Percentiles rank a stretch among this genome's conserved stretches.
Evolutionary conservation across 2,329 filamentous ascomycete species (phyloP).

Genomic region (Colletotrichum chrysophilum): DNA sequence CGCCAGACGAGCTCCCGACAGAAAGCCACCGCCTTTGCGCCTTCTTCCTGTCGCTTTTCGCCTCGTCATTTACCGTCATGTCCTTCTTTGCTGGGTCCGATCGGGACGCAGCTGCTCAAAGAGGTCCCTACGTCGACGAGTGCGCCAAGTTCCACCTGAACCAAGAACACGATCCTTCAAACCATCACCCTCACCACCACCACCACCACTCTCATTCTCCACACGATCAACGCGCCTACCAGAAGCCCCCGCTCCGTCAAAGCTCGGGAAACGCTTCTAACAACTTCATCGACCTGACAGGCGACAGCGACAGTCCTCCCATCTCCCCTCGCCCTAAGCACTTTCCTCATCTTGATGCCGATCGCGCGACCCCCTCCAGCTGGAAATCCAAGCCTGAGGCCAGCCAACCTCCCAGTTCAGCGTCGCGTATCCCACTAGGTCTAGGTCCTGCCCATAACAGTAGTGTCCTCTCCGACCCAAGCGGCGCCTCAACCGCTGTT

Average conservation of each 20-base stretch:
- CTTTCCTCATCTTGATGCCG: not conserved
- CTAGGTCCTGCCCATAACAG: not conserved
- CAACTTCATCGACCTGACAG: slow-evolving; percentile 9
- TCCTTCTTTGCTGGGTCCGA: slow-evolving; percentile 12
- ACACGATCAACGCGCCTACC: not conserved
- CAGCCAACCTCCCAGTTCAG: not conserved
- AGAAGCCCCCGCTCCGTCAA: not conserved
- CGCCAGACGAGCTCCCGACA: not conserved
- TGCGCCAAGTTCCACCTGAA: not conserved
- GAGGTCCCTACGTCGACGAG: slow-evolving; percentile 9
- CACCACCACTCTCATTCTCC: not conserved
- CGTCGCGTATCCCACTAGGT: not conserved
- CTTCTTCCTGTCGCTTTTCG: not conserved
- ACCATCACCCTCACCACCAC: not conserved
- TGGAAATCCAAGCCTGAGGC: not conserved
- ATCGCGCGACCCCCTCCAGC: not conserved
- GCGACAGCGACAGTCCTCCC: slow-evolving; percentile 2
- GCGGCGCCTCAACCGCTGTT: slow-evolving; percentile 15
- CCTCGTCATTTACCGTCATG: slow-evolving; percentile 1
- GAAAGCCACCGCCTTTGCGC: not conserved
- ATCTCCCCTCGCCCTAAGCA: not conserved
- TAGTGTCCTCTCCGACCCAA: slow-evolving; percentile 8
- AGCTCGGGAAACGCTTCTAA: not conserved
- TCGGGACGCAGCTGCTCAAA: slow-evolving; percentile 6
- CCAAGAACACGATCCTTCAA: not conserved